Evolutionary conservation across 805 yeast species (phyloP), one percentile per base, ranked within the genome.

Genomic region (Zygoascus tannicola): DNA sequence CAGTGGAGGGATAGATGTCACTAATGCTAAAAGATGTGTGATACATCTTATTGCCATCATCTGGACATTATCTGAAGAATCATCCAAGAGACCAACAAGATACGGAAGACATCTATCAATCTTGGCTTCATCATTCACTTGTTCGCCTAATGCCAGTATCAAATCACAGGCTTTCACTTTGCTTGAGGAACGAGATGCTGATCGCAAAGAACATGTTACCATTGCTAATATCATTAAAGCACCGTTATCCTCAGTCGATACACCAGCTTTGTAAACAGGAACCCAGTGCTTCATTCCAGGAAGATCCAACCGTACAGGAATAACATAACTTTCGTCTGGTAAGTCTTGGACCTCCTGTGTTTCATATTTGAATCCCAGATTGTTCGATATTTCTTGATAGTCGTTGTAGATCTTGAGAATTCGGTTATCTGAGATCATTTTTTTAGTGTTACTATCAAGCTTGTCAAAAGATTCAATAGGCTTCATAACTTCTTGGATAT

Each of bases 101-200:
- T 81, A 85, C 0, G 98, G 97, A 20, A 92, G 60, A 26, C 86
- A 77, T 37, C 97, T 64, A 59, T 92, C 97, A 33, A 92, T 66
- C 57, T 87, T 90, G 14, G 79, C 80, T 45, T 84, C 94, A 57
- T 92, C 97, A 20, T 76, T 74, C 1, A 86, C 67, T 45, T 76
- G 74, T 55, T 85, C 95, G 1, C 90, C 76, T 16, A 90, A 68
- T 0, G 85, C 83, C 5, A 85, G 59, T 0, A 92, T 72, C 49
- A 88, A 62, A 55, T 86, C 92, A 49, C 94, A 71, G 1, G 88
- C 90, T 54, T 76, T 75, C 5, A 80, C 58, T 48, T 85, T 69
- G 34, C 79, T 75, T 0, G 73, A 56, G 1, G 85, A 78, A 21
- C 74, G 73, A 5, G 75, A 70, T 0, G 85, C 74, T 35, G 82